Percentiles rank a stretch among this genome's conserved stretches.
Evolutionary conservation across 108 stramenopile genomes (phyloP).

Genomic region (Cyclotella atomus): DNA sequence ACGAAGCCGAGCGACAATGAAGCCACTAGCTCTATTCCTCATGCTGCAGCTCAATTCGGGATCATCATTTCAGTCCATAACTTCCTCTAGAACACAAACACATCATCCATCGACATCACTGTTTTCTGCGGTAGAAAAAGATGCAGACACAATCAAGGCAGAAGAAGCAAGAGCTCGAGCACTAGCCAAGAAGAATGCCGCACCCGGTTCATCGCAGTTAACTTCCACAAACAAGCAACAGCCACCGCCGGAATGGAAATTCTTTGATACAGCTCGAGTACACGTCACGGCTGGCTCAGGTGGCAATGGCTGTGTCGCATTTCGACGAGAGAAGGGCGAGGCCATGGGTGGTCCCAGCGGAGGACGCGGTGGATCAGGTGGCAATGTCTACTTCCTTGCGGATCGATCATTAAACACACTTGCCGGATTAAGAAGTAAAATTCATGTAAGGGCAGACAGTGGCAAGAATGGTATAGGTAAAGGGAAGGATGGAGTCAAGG

Average conservation of each 20-base stretch:
- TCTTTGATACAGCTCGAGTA: constrained; percentile 89
- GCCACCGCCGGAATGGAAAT: constrained; percentile 81
- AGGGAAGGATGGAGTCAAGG: constrained; percentile 73
- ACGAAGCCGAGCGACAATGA: no score
- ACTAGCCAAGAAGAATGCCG: not conserved
- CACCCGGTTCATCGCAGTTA: not conserved
- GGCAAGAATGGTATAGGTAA: constrained; percentile 92
- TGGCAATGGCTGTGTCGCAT: constrained; percentile 95
- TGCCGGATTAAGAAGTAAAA: constrained; percentile 73
- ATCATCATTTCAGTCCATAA: not conserved
- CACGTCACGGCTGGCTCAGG: constrained; percentile 93
- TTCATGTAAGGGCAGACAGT: constrained; percentile 79
- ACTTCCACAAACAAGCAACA: not conserved
- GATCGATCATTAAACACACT: constrained; percentile 89
- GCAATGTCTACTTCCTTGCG: constrained; percentile 80
- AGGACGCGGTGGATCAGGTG: constrained; percentile 90
- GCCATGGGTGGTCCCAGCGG: constrained; percentile 93
- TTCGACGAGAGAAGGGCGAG: constrained; percentile 92
- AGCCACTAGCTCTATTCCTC: no score
- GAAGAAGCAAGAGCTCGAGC: constrained; percentile 6
- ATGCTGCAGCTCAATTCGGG: not conserved
- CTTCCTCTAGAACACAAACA: not conserved
- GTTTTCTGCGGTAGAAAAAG: not conserved
- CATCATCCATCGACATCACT: not conserved
- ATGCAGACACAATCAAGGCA: constrained; percentile 12